phyloP scores from a whole-genome alignment of 75 land plant species.

The Gnetum montanum region DNA sequence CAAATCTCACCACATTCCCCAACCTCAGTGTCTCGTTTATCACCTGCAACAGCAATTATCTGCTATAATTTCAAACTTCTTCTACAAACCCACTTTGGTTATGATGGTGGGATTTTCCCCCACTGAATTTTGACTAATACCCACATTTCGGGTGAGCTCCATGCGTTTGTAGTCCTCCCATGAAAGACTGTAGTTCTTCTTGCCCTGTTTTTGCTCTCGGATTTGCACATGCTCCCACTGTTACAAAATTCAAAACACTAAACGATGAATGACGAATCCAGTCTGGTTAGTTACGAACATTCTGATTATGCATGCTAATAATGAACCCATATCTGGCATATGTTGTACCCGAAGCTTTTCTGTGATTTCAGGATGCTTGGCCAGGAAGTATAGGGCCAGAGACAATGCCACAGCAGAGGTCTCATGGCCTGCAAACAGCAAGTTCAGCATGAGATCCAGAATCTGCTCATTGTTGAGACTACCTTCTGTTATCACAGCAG shows the following conservation, averaged over 20 bases:
- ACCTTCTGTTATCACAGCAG: slow-evolving; percentile 25
- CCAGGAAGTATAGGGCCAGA: slow-evolving; percentile 29
- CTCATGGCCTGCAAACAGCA: slow-evolving; percentile 41
- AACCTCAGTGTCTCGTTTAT: slow-evolving; percentile 52
- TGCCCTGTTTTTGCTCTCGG: not conserved
- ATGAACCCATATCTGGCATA: not conserved
- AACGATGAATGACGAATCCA: not conserved
- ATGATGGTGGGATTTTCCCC: too few relatives aligned
- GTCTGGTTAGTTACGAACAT: not conserved
- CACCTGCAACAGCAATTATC: slow-evolving; percentile 30
- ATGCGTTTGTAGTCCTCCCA: slow-evolving; percentile 44
- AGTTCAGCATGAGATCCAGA: slow-evolving; percentile 29
- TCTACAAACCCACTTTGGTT: too few relatives aligned
- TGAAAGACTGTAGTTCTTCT: slow-evolving; percentile 10
- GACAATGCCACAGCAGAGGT: slow-evolving; percentile 34
- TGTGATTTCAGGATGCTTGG: slow-evolving; percentile 13
- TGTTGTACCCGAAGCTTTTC: slow-evolving; percentile 23
- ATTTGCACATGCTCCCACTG: slow-evolving; percentile 34
- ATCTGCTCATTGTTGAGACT: slow-evolving; percentile 5
- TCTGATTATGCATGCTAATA: not conserved
- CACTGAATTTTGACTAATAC: too few relatives aligned
- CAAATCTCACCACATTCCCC: slow-evolving; percentile 40
- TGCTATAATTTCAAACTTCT: too few relatives aligned
- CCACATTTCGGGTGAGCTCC: slow-evolving; percentile 43
- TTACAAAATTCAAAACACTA: not conserved